Evolutionary conservation across 495 filamentous ascomycete species (phyloP).

Genomic region (Cercophora newfieldiana): DNA sequence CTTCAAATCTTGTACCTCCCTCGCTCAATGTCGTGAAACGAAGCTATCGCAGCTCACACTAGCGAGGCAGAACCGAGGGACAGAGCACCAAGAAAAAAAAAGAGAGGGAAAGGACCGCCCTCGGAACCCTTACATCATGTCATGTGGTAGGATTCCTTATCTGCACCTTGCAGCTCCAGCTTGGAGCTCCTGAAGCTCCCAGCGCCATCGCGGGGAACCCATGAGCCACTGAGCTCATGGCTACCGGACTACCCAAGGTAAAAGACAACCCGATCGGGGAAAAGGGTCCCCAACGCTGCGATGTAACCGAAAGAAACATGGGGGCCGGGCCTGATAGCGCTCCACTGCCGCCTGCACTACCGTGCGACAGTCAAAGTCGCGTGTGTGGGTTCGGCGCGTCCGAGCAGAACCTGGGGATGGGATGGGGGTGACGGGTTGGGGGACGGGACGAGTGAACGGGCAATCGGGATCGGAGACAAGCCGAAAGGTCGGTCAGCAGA

Average conservation of each 20-base stretch:
- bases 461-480: not conserved
- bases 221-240: conserved; percentile 2
- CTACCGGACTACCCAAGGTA: not conserved
- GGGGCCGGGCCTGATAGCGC: not conserved
- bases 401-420: not conserved
- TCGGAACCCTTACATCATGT: conserved; percentile 15
- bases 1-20: not conserved
- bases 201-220: not conserved
- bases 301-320: not conserved
- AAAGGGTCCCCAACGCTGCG: conserved; percentile 11
- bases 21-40: not conserved
- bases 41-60: not conserved
- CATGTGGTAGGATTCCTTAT: conserved; percentile 9
- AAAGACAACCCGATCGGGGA: conserved; percentile 5
- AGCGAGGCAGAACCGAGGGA: not conserved
- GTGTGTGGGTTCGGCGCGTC: not conserved
- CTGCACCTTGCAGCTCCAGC: conserved; percentile 4
- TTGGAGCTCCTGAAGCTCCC: not conserved
- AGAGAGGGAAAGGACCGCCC: not conserved
- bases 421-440: too few species aligned
- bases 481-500: not conserved
- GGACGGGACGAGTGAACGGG: too few species aligned
- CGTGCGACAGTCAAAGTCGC: not conserved
- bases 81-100: not conserved
- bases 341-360: not conserved